Percentiles rank a stretch among this genome's conserved stretches.
Evolutionary conservation across 2,329 filamentous ascomycete genomes (phyloP).

Genomic region (Nigrospora osmanthi): DNA sequence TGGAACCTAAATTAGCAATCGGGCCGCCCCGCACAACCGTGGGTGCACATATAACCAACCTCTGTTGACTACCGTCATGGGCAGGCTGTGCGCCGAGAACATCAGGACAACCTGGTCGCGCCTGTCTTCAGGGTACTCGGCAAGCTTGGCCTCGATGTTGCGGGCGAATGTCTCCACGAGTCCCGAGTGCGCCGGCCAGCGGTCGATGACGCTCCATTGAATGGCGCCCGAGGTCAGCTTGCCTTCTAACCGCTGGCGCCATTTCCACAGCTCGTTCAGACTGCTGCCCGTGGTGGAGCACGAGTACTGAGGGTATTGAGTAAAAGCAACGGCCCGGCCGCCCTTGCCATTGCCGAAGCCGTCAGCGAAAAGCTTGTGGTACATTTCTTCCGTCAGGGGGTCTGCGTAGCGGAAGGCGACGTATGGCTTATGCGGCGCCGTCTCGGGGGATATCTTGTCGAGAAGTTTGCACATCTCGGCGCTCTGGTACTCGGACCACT

Average conservation of each 20-base stretch:
- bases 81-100: constrained; percentile 92
- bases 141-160: constrained; percentile 81
- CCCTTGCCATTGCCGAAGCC: constrained; percentile 85
- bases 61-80: constrained; percentile 96
- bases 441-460: constrained; percentile 83
- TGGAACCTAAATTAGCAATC: constrained; percentile 25
- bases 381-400: constrained; percentile 91
- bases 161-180: constrained; percentile 86
- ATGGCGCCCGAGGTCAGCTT: constrained; percentile 67
- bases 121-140: constrained; percentile 74
- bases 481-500: constrained; percentile 95
- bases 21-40: too few species aligned
- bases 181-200: constrained; percentile 89
- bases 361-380: constrained; percentile 72
- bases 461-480: constrained; percentile 96
- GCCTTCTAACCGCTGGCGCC: constrained; percentile 80
- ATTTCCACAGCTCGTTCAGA: constrained; percentile 96
- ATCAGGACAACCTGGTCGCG: constrained; percentile 76
- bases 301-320: constrained; percentile 96
- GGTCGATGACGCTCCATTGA: constrained; percentile 94
- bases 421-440: constrained; percentile 94
- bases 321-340: constrained; percentile 93
- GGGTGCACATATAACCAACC: constrained; percentile 34
- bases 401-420: constrained; percentile 94
- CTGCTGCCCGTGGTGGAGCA: constrained; percentile 96